Base-by-base conservation (phyloP, 352 stramenopile species). In the Phytophthora constricta region DNA sequence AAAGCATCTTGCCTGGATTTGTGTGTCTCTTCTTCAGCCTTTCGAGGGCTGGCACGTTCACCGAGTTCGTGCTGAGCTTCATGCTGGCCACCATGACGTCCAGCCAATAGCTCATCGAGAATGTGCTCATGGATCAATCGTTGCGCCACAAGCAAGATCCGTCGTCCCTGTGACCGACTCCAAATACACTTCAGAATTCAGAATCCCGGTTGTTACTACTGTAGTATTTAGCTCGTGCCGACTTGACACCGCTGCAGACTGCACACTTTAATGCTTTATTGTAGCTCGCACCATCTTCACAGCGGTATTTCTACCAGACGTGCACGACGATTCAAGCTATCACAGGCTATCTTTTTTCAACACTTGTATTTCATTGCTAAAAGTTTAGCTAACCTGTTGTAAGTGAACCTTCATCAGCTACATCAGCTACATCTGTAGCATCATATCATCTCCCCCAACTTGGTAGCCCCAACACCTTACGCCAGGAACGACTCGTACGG, bases 91-190 rank as follows among this genome's bases (percentile, higher is more conserved):
- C 58, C 39, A 74, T 74, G 23, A 74, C 58, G 26, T 68, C 68
- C 25, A 76, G 65, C 48, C 63, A 76, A 37, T 55, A 80, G 33
- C 56, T 77, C 33, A 77, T 80, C 37, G 72, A 80, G 48, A 76
- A 76, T 33, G 66, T 76, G 45, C 43, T 80, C 9, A 68, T 80
- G 56, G 68, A 80, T 47, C 72, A 76, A 23, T 68, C 72, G 4
- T 42, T 80, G 16, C 48, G 42, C 20, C 39, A 33, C 3, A 39
- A 53, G 31, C 33, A 54, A 37, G 20, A n/a, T n/a, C n/a, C n/a
- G n/a, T n/a, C n/a, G n/a, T n/a, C n/a, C n/a, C n/a, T n/a, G n/a
- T n/a, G n/a, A n/a, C n/a, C n/a, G n/a, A n/a, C n/a, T n/a, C n/a
- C n/a, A n/a, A n/a, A n/a, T n/a, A n/a, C n/a, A n/a, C n/a, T n/a